Base-by-base conservation (phyloP, 2,329 filamentous ascomycete species). In the Leptographium wingfieldii region DNA sequence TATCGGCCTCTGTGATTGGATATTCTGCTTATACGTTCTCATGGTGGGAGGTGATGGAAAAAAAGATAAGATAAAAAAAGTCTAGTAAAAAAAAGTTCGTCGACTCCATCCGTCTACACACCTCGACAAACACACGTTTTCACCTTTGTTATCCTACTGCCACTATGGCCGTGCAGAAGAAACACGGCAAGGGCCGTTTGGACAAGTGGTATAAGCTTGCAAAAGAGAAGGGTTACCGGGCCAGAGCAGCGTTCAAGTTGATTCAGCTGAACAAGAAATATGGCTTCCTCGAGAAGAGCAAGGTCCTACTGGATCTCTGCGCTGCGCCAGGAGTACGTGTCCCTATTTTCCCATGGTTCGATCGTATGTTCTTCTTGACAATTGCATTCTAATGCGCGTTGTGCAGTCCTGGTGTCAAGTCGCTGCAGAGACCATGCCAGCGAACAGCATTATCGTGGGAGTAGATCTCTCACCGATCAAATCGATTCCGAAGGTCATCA, bases 231-330 rank as follows among this genome's bases (percentile, higher is more conserved):
- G 94, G 94, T 64, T 99, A 96, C 72, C 82, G 94, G 69, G 92
- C 94, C 63, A 84, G 94, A 81, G 92, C 94, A 67, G 92, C 94
- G 60, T 97, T 97, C 82, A 99, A 99, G 77, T 77, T 99, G 67
- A 92, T 99, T 67, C 92, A 99, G 73, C 78, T 99, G 68, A 99
- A 99, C 78, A 96, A 97, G 76, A 97, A 96, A 73, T 99, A 95
- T 87, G 89, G 90, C 66, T 99, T 99, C 74, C 79, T 99, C 67
- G 91, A 97, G 74, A 92, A 95, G 79, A 95, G 90, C 75, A 95
- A 90, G 78, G 94, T 97, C 68, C 78, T 96, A 63, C 80, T 99
- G 72, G 95, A 99, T 86, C 87, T 99, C 71, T 99, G 94, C 76
- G 94, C 94, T 65, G 94, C 94, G 25, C 94, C 94, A 38, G 94